Base-by-base conservation (phyloP, 2,329 filamentous ascomycete species). In the Tolypocladium endophyticum region DNA sequence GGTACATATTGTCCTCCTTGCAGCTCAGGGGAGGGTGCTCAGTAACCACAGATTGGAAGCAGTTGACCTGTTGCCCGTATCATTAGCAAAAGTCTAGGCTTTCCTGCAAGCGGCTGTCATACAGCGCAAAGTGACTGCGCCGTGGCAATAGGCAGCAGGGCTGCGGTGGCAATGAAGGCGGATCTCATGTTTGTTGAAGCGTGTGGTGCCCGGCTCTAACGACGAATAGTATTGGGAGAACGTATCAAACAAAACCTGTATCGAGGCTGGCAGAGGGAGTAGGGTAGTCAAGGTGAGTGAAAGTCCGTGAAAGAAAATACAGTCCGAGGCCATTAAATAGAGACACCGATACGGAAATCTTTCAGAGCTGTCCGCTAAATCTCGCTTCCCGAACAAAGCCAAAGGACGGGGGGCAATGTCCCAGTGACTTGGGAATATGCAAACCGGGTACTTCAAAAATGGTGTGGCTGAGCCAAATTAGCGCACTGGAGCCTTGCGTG, bases 1-100 rank as follows among this genome's bases (percentile, higher is more conserved):
- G 63, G 58, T 71, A 71, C 63, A 69, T 70, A 35, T 65, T 68
- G n/a, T 60, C 62, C 59, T 71, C 69, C 53, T 66, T 71, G 58
- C 69, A 70, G 4, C 60, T 60, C 25, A 64, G 61, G 0, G 69
- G 69, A 43, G 69, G 69, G 39, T 66, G 64, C 23, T 69, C 69
- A 18, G 65, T 66, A 58, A 70, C 63, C 30, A 70, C 64, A 3
- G 58, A 59, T 56, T 65, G 62, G 63, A 71, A 70, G 60, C 69
- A 71, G 65, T 67, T 62, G 52, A 67, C 65, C 66, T 67, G 11
- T 55, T 4, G 4, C 25, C 25, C 4, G 23, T 16, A 30, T 8
- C 12, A 20, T 55, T 38, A 55, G 53, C 53, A 3, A 23, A 1
- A 9, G 8, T 36, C 18, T 14, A n/a, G 12, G 8, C 6, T 3